Conservation (phyloP, 345 rosid species). For the Aquilaria yunnanensis region DNA sequence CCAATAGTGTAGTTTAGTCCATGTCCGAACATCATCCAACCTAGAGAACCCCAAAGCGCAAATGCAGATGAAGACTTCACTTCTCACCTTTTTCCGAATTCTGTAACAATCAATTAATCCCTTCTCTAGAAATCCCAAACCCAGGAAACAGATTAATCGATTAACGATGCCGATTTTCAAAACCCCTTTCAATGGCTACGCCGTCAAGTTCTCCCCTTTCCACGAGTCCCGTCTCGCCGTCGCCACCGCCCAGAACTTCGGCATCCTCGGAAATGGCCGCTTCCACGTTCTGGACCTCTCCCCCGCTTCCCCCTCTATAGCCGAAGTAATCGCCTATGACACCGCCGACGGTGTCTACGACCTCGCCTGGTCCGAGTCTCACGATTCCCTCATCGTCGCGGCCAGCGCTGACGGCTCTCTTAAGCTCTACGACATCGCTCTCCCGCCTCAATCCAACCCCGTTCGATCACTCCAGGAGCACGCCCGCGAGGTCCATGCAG, state of each 20-base stretch:
- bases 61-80: too few relatives aligned
- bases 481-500: slow-evolving; percentile 84
- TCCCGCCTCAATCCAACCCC: slow-evolving; percentile 70
- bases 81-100: too few relatives aligned
- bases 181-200: slow-evolving; percentile 80
- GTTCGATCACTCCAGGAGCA: slow-evolving; percentile 80
- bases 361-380: slow-evolving; percentile 89
- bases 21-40: too few relatives aligned
- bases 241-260: slow-evolving; percentile 89
- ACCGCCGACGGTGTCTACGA: slow-evolving; percentile 92
- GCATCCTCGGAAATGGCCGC: slow-evolving; percentile 94
- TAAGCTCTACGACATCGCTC: slow-evolving; percentile 72
- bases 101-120: too few relatives aligned
- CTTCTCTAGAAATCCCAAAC: too few relatives aligned
- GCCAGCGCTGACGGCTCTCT: slow-evolving; percentile 84
- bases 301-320: slow-evolving; percentile 50
- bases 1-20: too few relatives aligned
- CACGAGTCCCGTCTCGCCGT: slow-evolving; percentile 83
- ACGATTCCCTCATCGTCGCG: slow-evolving; percentile 79
- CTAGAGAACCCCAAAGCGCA: too few relatives aligned
- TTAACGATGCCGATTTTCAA: slow-evolving; percentile 69
- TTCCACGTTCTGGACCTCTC: slow-evolving; percentile 78
- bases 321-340: slow-evolving; percentile 57
- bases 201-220: slow-evolving; percentile 88
- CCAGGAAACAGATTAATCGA: not conserved